These are phyloP conservation scores for Trichocomaceae sp. DNA, from an alignment of 2,329 filamentous ascomycete genomes.

Conservation along the genomic window DNA sequence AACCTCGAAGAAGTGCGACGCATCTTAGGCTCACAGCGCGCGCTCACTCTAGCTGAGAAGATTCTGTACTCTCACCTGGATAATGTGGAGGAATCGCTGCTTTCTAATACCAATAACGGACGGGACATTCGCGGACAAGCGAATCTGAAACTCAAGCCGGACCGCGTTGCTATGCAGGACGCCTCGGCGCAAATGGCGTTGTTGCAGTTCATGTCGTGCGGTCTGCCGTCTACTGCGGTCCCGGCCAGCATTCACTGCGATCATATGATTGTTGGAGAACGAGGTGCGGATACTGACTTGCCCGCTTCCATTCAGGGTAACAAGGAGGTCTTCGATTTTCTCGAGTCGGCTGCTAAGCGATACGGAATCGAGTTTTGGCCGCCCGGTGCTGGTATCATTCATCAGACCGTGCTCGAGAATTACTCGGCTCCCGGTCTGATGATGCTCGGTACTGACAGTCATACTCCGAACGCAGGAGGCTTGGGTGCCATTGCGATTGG, in stretches of 20 bases:
- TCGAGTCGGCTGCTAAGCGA: constrained; percentile 84
- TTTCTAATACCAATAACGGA: constrained; percentile 77
- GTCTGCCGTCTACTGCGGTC: constrained; percentile 79
- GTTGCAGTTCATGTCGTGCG: constrained; percentile 97
- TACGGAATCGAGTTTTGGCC: constrained; percentile 97
- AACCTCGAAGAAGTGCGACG: constrained; percentile 69
- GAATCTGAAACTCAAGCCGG: constrained; percentile 94
- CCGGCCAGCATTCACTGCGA: constrained; percentile 98
- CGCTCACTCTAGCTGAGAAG: constrained; percentile 90
- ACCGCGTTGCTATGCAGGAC: constrained; percentile 98
- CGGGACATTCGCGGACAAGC: constrained; percentile 75
- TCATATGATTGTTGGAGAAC: constrained; percentile 95
- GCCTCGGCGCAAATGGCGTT: constrained; percentile 97
- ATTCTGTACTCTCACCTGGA: constrained; percentile 95
- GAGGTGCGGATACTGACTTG: constrained; percentile 79
- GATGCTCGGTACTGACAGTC: constrained; percentile 98
- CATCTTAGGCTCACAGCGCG: constrained; percentile 57
- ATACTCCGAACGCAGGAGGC: constrained; percentile 95
- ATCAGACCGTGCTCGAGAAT: constrained; percentile 96
- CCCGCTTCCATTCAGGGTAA: constrained; percentile 81
- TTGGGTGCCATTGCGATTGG: constrained; percentile 91
- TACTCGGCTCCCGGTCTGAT: constrained; percentile 95
- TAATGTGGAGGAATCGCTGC: constrained; percentile 78
- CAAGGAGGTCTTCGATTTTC: constrained; percentile 94
- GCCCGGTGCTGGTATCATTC: constrained; percentile 88